Evolutionary conservation across 192 early-diverging fungal genomes (phyloP), one percentile per base, ranked within the genome.

Genomic region (Fimicolochytrium jonesii): DNA sequence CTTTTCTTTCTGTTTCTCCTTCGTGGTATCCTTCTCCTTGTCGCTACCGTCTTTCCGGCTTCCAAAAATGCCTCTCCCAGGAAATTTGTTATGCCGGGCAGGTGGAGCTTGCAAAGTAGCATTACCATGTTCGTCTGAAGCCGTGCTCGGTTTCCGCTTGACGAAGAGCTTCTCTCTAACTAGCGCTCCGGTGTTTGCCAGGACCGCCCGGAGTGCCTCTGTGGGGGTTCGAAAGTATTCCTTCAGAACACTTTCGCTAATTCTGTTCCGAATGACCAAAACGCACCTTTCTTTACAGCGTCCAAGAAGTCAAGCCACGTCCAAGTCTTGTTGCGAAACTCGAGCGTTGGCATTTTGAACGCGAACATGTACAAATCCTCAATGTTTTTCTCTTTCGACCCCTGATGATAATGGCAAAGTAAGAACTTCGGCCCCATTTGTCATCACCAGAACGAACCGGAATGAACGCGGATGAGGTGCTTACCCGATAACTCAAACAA

Each of bases 281-380:
- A n/a, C n/a, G n/a, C n/a, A 87, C 88, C 88, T 79, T 73, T 83
- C 59, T 88, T 89, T 6, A 91, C 67, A 11, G 84, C 74, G 20
- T 77, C 76, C 45, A 87, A 64, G 33, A 91, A 70, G 39, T 91
- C 88, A 34, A 82, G 74, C 85, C 86, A 90, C 6, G 85, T 79
- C 89, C 90, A 92, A 0, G 88, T 91, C 63, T 84, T 86, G 66
- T 90, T 91, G 28, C 84, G 78, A 62, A 89, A 92, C 65, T 90
- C 89, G 10, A 92, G 60, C 6, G 86, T 88, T 15, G 88, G 89
- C 64, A 90, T 75, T 23, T 63, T 62, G 61, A 92, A 89, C 5
- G 81, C 79, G 71, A 91, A 90, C 61, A 82, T 78, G 43, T 79
- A 71, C 33, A 92, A 52, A 69, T 92, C 89, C 62, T 85, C 84